Conservation (phyloP, 441 rosid species). For the Dalechampia spathulata region DNA sequence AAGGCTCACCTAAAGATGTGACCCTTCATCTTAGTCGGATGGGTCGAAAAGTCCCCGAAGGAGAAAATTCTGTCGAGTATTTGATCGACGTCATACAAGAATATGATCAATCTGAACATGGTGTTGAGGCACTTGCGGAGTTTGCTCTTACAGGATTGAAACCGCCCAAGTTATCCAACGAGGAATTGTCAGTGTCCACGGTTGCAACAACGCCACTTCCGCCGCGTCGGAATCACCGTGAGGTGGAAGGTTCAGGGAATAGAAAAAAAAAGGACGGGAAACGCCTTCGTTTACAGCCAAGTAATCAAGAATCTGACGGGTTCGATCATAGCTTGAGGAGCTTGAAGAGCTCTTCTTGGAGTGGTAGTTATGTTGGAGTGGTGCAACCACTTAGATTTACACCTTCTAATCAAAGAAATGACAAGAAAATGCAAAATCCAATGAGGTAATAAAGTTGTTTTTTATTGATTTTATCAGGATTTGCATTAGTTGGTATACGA, state of each 20-base stretch:
- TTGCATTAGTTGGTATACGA: no score
- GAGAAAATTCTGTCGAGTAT: slow-evolving; percentile 50
- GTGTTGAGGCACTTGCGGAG: slow-evolving; percentile 46
- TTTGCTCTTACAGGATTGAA: slow-evolving; percentile 45
- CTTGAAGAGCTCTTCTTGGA: slow-evolving; percentile 47
- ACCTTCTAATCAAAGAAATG: slow-evolving; percentile 35
- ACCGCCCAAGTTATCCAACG: slow-evolving; percentile 32
- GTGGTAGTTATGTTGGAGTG: slow-evolving; percentile 30
- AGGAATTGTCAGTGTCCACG: slow-evolving; percentile 23
- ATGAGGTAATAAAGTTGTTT: slow-evolving; percentile 28
- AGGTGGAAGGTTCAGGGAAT: neutral
- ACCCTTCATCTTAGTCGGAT: slow-evolving; percentile 41
- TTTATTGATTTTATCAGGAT: no score
- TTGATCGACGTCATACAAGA: slow-evolving; percentile 54
- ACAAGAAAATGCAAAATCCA: slow-evolving; percentile 20
- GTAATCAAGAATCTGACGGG: slow-evolving; percentile 11
- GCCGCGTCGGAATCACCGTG: slow-evolving; percentile 7
- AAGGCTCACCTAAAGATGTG: slow-evolving; percentile 49
- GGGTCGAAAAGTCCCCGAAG: slow-evolving; percentile 51
- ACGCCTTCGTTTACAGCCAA: slow-evolving; percentile 25
- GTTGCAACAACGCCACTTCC: slow-evolving; percentile 25
- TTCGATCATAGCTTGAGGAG: slow-evolving; percentile 45
- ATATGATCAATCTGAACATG: slow-evolving; percentile 45
- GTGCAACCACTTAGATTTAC: slow-evolving; percentile 36
- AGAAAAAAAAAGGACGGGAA: neutral